A percentile compares a stretch with the other conserved stretches of the same genome.
phyloP scores from a whole-genome alignment of 495 filamentous ascomycete species.

The Neurospora tetrasperma region DNA sequence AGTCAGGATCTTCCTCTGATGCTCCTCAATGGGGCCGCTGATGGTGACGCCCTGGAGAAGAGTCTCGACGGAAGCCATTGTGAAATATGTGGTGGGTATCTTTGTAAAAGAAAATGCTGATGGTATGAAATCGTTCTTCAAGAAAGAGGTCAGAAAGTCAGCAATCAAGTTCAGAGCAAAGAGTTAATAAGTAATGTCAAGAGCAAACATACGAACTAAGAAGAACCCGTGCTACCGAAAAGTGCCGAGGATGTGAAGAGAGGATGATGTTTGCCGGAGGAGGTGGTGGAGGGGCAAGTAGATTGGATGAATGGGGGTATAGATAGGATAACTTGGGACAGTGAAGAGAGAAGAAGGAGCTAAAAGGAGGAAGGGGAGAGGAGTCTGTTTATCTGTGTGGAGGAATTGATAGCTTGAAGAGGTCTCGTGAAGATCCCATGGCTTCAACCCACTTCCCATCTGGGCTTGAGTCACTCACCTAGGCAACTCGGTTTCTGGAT shows the following conservation, averaged over 20 bases:
- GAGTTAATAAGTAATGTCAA: not conserved
- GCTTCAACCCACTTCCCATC: not conserved
- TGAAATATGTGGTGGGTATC: constrained; percentile 14
- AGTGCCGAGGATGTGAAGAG: constrained; percentile 8
- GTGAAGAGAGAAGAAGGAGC: not conserved
- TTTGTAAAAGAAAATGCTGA: not conserved
- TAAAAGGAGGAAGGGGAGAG: not conserved
- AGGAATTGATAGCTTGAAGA: not conserved
- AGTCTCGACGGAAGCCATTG: constrained; percentile 59
- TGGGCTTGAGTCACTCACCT: not conserved
- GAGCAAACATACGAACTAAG: not conserved
- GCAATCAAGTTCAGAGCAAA: not conserved
- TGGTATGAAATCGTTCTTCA: not conserved
- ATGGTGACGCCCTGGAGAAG: constrained; percentile 84
- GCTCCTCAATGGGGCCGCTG: constrained; percentile 64
- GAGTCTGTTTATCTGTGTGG: not conserved
- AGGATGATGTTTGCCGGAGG: not conserved
- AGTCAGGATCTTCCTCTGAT: constrained; percentile 82
- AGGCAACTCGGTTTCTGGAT: not conserved
- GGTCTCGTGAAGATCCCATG: not conserved
- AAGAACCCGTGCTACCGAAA: not conserved
- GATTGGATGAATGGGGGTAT: not conserved
- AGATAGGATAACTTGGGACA: not conserved
- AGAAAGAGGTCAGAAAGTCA: not conserved
- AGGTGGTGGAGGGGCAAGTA: not conserved